Evolutionary conservation across 2,329 filamentous ascomycete species (phyloP).

Genomic region (Claviceps purpurea): DNA sequence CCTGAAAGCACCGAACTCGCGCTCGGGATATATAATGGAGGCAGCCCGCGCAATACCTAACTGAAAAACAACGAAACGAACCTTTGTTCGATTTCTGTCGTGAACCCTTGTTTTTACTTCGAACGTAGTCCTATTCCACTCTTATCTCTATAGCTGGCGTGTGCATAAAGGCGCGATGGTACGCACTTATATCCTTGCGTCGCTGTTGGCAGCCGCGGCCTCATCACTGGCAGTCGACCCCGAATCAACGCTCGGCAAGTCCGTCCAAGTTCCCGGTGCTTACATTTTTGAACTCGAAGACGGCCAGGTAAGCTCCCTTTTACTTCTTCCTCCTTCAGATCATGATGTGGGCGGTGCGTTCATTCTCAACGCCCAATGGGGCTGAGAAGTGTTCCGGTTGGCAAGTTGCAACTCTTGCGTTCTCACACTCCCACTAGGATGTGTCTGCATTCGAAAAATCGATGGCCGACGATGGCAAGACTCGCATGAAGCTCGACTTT

Average conservation of each 20-base stretch:
- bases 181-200: constrained; percentile 7
- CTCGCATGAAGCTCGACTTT: constrained; percentile 35
- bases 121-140: neutral
- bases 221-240: constrained; percentile 3
- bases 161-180: constrained; percentile 6
- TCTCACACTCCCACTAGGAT: constrained; percentile 5
- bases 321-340: neutral
- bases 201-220: constrained; percentile 7
- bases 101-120: neutral
- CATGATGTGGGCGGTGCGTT: neutral
- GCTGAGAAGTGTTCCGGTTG: neutral
- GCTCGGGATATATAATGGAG: neutral
- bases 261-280: constrained; percentile 8
- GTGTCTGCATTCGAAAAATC: constrained; percentile 9
- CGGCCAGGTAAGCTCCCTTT: constrained; percentile 8
- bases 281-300: constrained; percentile 11
- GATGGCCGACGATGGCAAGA: constrained; percentile 21
- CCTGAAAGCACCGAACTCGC: neutral
- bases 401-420: no score
- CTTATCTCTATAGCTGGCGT: neutral
- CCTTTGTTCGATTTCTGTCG: no score
- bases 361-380: no score
- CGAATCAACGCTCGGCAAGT: neutral
- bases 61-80: no score
- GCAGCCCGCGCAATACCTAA: neutral